Base-by-base conservation (phyloP, 129 eudicot species). In the Erigeron canadensis region DNA sequence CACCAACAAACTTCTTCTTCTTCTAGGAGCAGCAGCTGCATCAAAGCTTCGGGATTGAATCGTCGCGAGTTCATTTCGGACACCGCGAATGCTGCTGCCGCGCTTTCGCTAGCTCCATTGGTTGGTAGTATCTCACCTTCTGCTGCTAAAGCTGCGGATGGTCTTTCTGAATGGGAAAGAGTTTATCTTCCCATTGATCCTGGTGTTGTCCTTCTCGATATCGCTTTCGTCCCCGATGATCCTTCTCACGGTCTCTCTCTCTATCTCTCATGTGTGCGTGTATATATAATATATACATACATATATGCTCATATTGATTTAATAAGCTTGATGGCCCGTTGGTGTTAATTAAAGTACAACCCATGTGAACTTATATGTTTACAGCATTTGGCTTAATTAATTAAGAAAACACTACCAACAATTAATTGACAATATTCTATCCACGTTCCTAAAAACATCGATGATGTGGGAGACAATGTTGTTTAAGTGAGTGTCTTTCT, bases 171-270 rank as follows among this genome's bases (percentile, higher is more conserved):
- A 68, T 95, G 99, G 99, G 99, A 90, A 65, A 68, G 97, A 22
- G 89, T 95, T 75, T 84, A 12, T 59, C 89, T 95, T 15, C 99
- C 99, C 2, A 90, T 95, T 67, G 97, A 95, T 74, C 99, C 99
- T 37, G 99, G 99, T 9, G 99, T 95, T 10, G 99, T 95, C 21
- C 96, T 95, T 61, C 91, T 95, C 15, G 99, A 95, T 73, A 95
- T 95, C 38, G 96, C 96, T 23, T 94, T 94, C 19, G 99, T 94
- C 9, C 97, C 99, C 7, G 99, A 95, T 0, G 97, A 95, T 38
- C 91, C 96, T 22, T 71, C 81, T 47, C 99, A 90, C 61, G 99
- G 99, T 94, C 43, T 17, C 28, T 56, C 54, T 47, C 56, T 55
- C 65, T 40, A 64, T 57, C 67, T 69, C 50, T 48, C 48, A n/a